These are phyloP conservation scores for Cladosporium sp. DNA, from an alignment of 2,329 filamentous ascomycete species.

Conservation along the genomic window DNA sequence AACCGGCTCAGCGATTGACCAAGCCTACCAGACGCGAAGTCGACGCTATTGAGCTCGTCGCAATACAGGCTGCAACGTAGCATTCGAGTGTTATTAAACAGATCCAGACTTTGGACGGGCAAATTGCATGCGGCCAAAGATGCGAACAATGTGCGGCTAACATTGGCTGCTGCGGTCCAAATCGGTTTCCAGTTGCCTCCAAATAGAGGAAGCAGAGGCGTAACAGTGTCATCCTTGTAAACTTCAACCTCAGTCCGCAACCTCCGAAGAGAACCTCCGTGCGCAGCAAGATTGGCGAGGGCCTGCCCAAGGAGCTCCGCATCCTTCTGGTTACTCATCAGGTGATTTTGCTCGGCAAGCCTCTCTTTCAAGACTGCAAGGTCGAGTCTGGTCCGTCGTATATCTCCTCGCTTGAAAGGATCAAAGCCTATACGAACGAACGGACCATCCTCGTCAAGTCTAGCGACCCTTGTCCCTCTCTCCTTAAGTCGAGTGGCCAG, in stretches of 20 bases:
- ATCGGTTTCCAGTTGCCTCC: background rate
- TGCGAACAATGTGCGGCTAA: background rate
- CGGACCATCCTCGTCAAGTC: background rate
- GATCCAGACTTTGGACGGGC: background rate
- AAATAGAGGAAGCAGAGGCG: slow-evolving; percentile 1
- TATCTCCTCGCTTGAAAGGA: background rate
- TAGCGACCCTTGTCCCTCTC: background rate
- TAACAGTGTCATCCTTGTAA: background rate
- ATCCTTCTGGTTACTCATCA: background rate
- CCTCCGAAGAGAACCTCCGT: background rate
- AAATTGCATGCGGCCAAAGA: background rate
- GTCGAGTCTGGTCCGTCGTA: background rate
- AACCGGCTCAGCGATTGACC: background rate
- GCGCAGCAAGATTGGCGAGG: background rate
- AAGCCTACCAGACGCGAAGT: background rate
- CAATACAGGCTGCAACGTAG: background rate
- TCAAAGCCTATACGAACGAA: background rate
- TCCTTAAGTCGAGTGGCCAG: background rate
- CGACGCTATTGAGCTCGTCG: background rate
- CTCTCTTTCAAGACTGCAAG: background rate
- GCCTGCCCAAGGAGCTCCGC: background rate
- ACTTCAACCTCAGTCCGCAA: background rate
- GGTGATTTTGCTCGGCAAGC: background rate
- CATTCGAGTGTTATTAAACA: slow-evolving; percentile 1
- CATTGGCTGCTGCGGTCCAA: background rate